These are phyloP conservation scores for Russula sp. DNA, from an alignment of 768 basidiomycete genomes.

Conservation along the genomic window DNA sequence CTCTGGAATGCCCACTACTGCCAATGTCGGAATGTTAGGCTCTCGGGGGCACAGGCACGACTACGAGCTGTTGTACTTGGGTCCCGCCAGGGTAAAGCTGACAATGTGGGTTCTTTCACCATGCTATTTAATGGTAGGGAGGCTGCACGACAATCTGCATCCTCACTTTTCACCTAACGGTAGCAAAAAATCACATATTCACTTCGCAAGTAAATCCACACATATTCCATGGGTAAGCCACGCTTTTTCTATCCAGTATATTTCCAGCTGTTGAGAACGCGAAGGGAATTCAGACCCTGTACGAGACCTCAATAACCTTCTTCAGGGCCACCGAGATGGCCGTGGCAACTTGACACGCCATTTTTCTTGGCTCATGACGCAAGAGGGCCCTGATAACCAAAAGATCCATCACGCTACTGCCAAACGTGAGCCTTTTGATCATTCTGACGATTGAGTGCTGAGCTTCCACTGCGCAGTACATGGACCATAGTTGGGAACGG, in stretches of 20 bases:
- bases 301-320: slow-evolving; percentile 17
- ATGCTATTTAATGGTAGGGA: slow-evolving; percentile 9
- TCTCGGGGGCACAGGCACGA: slow-evolving; percentile 2
- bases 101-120: neutral
- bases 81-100: neutral
- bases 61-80: slow-evolving; percentile 21
- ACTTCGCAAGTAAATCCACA: neutral
- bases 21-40: neutral
- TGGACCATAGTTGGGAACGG: slow-evolving; percentile 1
- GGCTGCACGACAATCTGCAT: neutral
- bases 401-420: neutral
- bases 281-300: neutral
- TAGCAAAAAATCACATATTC: neutral
- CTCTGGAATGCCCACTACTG: neutral
- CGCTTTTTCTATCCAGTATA: neutral
- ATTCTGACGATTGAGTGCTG: neutral
- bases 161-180: neutral
- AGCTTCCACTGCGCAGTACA: neutral
- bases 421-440: slow-evolving; percentile 9
- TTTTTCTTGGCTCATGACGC: neutral
- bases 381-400: slow-evolving; percentile 6
- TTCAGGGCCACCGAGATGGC: slow-evolving; percentile 1
- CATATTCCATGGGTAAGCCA: slow-evolving; percentile 5
- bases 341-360: slow-evolving; percentile 1
- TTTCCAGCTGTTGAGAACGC: neutral